These are phyloP conservation scores for Aspergillus sp. DNA, from an alignment of 2,329 filamentous ascomycete species.

Conservation along the genomic window DNA sequence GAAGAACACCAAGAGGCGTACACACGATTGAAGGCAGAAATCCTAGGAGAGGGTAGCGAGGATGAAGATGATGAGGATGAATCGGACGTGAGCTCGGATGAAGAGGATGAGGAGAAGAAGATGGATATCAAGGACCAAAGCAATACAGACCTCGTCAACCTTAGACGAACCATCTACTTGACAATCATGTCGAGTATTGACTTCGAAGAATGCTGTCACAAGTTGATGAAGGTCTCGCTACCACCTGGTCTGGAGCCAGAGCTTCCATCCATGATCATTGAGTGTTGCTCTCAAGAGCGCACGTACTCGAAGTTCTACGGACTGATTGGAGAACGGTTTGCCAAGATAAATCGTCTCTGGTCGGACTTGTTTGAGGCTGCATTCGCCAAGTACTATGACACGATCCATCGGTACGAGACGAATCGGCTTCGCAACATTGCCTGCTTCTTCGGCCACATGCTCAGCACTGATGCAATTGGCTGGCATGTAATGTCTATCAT, in stretches of 20 bases:
- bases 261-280: slow-evolving; percentile 91
- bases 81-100: slow-evolving; percentile 54
- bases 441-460: slow-evolving; percentile 85
- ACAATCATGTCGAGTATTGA: slow-evolving; percentile 96
- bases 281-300: slow-evolving; percentile 92
- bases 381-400: slow-evolving; percentile 92
- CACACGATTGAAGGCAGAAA: slow-evolving; percentile 83
- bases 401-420: slow-evolving; percentile 94
- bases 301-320: slow-evolving; percentile 98
- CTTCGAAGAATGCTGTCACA: slow-evolving; percentile 95
- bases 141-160: slow-evolving; percentile 89
- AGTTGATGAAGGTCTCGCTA: slow-evolving; percentile 88
- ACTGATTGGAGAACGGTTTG: slow-evolving; percentile 86
- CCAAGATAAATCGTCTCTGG: slow-evolving; percentile 94
- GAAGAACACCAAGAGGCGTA: slow-evolving; percentile 89
- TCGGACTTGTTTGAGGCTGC: slow-evolving; percentile 83
- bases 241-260: slow-evolving; percentile 82
- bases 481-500: slow-evolving; percentile 85
- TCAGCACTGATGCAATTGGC: slow-evolving; percentile 79
- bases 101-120: slow-evolving; percentile 71
- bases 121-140: slow-evolving; percentile 97
- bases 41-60: slow-evolving; percentile 86
- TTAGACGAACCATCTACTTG: slow-evolving; percentile 89
- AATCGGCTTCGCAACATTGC: slow-evolving; percentile 93
- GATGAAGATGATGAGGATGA: slow-evolving; percentile 63